Base-by-base conservation (phyloP, 2,329 filamentous ascomycete genomes). In the Phialophora macrospora region DNA sequence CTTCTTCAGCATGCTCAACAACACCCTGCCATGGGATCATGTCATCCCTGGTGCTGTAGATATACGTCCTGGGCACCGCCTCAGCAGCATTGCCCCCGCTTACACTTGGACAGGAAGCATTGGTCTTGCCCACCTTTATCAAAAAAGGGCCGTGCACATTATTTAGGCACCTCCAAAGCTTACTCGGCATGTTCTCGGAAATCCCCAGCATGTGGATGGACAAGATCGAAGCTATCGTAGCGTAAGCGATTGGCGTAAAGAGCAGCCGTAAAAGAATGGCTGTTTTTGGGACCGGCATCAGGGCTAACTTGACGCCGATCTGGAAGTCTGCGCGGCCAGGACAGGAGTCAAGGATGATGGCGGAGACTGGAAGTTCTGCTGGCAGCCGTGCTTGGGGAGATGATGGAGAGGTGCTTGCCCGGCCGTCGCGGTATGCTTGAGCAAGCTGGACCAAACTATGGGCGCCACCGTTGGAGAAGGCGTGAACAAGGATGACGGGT, bases 401-500 rank as follows among this genome's bases (percentile, higher is more conserved):
- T 11, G 52, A 55, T 9, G 49, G 6, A 17, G 20, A 24, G 60
- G 22, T 30, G 32, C 14, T 24, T 51, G 8, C 48, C 20, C 26
- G 48, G 20, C 49, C 22, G 60, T 54, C 65, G 51, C 20, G 62
- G 55, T 60, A 80, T 22, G 75, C 70, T 32, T 73, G 66, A 63
- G 79, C 79, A 22, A 83, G 70, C 48, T 77, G 74, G 38, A 74
- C 73, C n/a, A 81, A 77, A 38, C 78, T 78, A 57, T 77, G 76
- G 26, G 79, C 75, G 59, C 84, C 84, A 58, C 83, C 83, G 68
- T 85, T 85, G 46, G 83, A 85, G 71, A 85, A 84, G 38, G 79
- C 64, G 68, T 85, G 83, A 12, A 83, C 72, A 4, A 85, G 76
- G n/a, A 84, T 73, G 20, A n/a, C 41, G 4, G 62, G 56, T 12